Conservation (phyloP, 805 yeast genomes). For the Kodamaea leandrae region DNA sequence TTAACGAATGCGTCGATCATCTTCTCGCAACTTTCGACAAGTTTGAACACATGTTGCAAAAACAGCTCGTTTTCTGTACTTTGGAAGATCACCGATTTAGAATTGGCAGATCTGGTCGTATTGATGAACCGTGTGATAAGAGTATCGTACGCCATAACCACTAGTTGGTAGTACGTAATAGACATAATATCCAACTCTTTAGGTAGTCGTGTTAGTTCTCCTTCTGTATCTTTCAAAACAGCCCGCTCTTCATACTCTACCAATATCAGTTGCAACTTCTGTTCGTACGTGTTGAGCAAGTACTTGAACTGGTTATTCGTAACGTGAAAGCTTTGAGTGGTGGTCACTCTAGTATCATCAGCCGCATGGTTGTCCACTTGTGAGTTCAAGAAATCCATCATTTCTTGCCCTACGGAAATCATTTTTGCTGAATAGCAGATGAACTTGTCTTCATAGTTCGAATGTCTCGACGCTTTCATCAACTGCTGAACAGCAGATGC, state of each 20-base stretch:
- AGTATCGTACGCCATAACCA: constrained; percentile 52
- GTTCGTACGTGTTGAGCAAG: constrained; percentile 35
- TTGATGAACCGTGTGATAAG: constrained; percentile 40
- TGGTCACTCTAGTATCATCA: background rate
- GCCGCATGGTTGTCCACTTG: constrained; percentile 16
- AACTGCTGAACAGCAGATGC: constrained; percentile 27
- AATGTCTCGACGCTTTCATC: constrained; percentile 13
- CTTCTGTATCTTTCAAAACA: constrained; percentile 12
- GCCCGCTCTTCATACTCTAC: constrained; percentile 37
- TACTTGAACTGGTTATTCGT: background rate
- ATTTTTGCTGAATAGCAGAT: constrained; percentile 45
- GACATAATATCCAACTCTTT: constrained; percentile 34
- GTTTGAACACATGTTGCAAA: constrained; percentile 37
- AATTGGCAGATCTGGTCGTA: background rate
- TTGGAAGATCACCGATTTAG: constrained; percentile 5
- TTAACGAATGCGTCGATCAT: constrained; percentile 45
- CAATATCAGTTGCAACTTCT: constrained; percentile 37
- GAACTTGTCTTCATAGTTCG: constrained; percentile 38
- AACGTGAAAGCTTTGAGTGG: constrained; percentile 1
- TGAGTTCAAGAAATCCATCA: constrained; percentile 36
- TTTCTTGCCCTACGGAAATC: constrained; percentile 50
- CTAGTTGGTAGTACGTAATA: constrained; percentile 48
- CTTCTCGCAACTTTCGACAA: constrained; percentile 46
- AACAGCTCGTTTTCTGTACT: constrained; percentile 28
- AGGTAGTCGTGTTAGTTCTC: constrained; percentile 18